Conservation (phyloP, 495 filamentous ascomycete species). For the Aspergillus saccharolyticus region DNA sequence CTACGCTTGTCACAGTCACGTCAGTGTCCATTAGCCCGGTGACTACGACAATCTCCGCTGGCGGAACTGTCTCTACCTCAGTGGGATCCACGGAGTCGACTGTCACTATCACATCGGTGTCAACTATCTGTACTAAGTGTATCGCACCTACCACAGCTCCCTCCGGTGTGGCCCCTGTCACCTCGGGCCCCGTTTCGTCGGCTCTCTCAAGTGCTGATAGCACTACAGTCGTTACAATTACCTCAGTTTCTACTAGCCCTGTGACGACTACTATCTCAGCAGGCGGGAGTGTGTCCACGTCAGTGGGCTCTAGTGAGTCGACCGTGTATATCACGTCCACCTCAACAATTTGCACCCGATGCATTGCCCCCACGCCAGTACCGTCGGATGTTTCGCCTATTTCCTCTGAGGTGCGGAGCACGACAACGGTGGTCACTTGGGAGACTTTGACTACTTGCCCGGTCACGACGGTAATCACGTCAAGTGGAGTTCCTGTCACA, state of each 20-base stretch:
- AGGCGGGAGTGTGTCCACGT: conserved; percentile 23
- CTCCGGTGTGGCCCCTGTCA: conserved; percentile 7
- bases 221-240: conserved; percentile 33
- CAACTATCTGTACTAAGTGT: conserved; percentile 26
- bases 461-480: conserved; percentile 33
- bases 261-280: conserved; percentile 38
- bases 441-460: conserved; percentile 41
- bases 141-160: conserved; percentile 3
- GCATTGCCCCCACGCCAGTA: conserved; percentile 20
- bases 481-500: conserved; percentile 29
- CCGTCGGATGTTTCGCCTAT: background rate
- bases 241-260: conserved; percentile 27
- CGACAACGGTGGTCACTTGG: conserved; percentile 31
- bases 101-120: conserved; percentile 24
- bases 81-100: conserved; percentile 30
- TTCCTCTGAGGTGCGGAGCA: background rate
- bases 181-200: background rate
- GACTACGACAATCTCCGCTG: conserved; percentile 28
- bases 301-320: conserved; percentile 30
- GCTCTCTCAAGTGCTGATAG: background rate
- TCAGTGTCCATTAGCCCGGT: conserved; percentile 23
- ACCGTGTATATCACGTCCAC: conserved; percentile 35
- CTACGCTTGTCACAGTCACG: conserved; percentile 21
- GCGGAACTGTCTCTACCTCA: conserved; percentile 26
- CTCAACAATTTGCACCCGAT: conserved; percentile 24